Evolutionary conservation across 108 stramenopile species (phyloP), one percentile per base, ranked within the genome.

Genomic region (Skeletonema costatum): DNA sequence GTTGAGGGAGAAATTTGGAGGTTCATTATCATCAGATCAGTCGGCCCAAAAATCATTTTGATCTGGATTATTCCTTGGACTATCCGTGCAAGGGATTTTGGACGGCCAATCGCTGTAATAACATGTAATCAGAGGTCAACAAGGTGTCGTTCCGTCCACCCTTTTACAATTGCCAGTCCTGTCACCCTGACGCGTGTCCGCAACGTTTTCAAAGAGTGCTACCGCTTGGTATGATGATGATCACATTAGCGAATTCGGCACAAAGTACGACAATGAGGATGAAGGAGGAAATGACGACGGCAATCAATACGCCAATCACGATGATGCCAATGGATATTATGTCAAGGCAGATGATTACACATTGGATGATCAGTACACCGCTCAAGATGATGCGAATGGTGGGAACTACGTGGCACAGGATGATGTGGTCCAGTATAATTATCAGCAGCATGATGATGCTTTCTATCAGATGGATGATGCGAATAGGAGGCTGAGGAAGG

Each of bases 171-270:
- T 96, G 94, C 61, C 74, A 85, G 61, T 77, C 66, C 31, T 96
- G 94, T 66, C 68, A 66, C 7, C 90, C 90, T 5, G 73, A 83
- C 11, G 63, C 79, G 83, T 96, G n/a, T 85, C 91, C 8, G 81
- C 85, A 19, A 85, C 85, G 16, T 96, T 93, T 69, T 87, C 89
- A 77, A 93, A 92, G 75, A 68, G 64, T 25, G 76, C 82, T 9
- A 83, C 80, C 19, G 87, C 68, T 39, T 96, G 91, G 91, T 96
- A 96, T 61, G 92, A 96, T 67, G 94, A 96, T 70, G 86, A 91
- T 60, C 92, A 87, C 79, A 95, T 95, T 62, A 78, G 76, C 30
- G 32, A 85, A 61, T 68, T 79, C 62, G 89, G 89, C 11, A 68
- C 77, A 48, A 86, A 85, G 68, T 50, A 73, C 41, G 41, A 76